Evolutionary conservation across 495 filamentous ascomycete species (phyloP), one percentile per base, ranked within the genome.

Genomic region (Podospora didyma): DNA sequence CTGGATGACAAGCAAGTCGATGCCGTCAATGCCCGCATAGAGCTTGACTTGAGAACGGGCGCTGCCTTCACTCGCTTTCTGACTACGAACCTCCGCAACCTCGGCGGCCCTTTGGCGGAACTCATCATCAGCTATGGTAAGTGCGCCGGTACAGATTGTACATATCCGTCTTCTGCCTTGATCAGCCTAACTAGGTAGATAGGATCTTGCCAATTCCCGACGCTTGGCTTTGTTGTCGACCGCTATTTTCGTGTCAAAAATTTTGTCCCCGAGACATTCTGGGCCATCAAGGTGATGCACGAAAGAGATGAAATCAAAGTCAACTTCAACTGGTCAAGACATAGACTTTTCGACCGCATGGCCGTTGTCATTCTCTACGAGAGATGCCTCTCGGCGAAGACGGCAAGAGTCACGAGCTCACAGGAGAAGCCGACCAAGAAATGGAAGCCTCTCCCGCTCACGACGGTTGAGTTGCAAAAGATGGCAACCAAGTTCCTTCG

Each of bases 391-490:
- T 52, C 69, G 7, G 88, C 91, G n/a, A 88, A 85, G 53, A 81
- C 75, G 7, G 94, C 92, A 21, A 87, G 82, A 64, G 89, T 98
- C 37, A 85, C 73, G 16, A 93, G 89, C 62, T 86, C 96, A 24
- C 83, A 88, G 58, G 87, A 89, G 65, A 97, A 96, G 69, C 90
- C 91, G 1, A 96, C 92, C 17, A 92, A 86, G 61, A 96, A 95
- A 74, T 96, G 87, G 91, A 89, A 90, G 62, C 94, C 94, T 2
- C 68, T 98, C 31, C 94, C 94, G 1, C 76, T 98, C 62, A 98
- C 94, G 0, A 98, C 94, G 0, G 90, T 98, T n/a, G 95, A 98
- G 62, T 74, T 98, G n/a, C 94, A 97, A 66, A 97, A 96, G 77
- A 90, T 91, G 78, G 94, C 95, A 19, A 94, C 86, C 59, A 78